phyloP scores from a whole-genome alignment of 2,329 filamentous ascomycete genomes.

The Ascochyta rabiei region DNA sequence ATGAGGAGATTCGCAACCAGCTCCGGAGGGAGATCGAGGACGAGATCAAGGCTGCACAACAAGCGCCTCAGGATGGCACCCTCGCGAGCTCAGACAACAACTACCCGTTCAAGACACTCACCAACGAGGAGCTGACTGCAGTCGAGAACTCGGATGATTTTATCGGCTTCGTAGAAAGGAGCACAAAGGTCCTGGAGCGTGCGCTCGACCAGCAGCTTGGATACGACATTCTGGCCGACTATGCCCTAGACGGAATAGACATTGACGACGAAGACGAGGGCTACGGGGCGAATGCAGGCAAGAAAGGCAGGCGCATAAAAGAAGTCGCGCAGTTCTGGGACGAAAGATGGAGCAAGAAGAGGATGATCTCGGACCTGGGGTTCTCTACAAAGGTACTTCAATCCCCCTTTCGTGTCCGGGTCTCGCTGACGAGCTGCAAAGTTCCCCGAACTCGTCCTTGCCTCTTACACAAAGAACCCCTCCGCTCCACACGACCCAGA shows the following conservation, averaged over 20 bases:
- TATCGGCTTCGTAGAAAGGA: slow-evolving; percentile 91
- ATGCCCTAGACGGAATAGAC: slow-evolving; percentile 76
- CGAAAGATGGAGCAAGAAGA: slow-evolving; percentile 94
- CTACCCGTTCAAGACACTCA: slow-evolving; percentile 81
- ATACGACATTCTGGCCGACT: slow-evolving; percentile 95
- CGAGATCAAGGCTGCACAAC: slow-evolving; percentile 74
- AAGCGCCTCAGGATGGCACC: slow-evolving; percentile 46
- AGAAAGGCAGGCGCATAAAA: slow-evolving; percentile 76
- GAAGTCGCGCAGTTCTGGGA: slow-evolving; percentile 94
- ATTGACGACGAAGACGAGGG: slow-evolving; percentile 84
- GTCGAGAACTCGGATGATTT: slow-evolving; percentile 94
- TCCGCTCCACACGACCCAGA: slow-evolving; percentile 92
- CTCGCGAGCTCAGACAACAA: slow-evolving; percentile 57
- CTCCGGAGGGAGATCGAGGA: slow-evolving; percentile 91
- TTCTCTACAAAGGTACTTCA: slow-evolving; percentile 80
- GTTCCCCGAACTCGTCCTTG: slow-evolving; percentile 89
- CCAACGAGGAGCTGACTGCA: slow-evolving; percentile 83
- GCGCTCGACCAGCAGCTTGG: slow-evolving; percentile 93
- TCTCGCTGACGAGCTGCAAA: slow-evolving; percentile 41
- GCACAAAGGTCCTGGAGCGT: slow-evolving; percentile 95
- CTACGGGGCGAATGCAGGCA: slow-evolving; percentile 70
- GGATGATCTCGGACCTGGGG: slow-evolving; percentile 93
- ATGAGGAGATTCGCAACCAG: slow-evolving; percentile 86
- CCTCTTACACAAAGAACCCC: slow-evolving; percentile 96
- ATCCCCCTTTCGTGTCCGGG: neutral